Base-by-base conservation (phyloP, 2,329 filamentous ascomycete species). In the Nemania serpens region DNA sequence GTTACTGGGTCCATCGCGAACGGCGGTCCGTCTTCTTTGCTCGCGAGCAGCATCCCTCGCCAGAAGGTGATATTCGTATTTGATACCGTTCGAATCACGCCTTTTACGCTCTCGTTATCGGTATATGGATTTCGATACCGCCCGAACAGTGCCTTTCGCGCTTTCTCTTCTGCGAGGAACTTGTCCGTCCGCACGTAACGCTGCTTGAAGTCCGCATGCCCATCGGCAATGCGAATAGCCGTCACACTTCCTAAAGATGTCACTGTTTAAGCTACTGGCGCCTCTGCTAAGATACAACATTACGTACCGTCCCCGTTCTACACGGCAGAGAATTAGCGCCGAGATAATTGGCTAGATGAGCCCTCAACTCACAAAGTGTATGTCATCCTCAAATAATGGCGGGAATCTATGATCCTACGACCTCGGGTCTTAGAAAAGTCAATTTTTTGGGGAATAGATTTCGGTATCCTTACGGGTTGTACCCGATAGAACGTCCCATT, bases 51-150 rank as follows among this genome's bases (percentile, higher is more conserved):
- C 48, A 82, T 77, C 0, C 83, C 83, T 7, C 82, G 75, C 80
- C 82, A 87, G 66, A 82, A 84, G 1, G 83, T 75, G n/a, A 87
- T 74, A 58, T 88, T 87, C 1, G 84, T 87, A 64, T 88, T 87
- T 2, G 81, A 78, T 0, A 83, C 82, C 0, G 82, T 86, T 20
- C 83, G 75, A 42, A 86, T 82, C 5, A 84, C 79, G 1, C 82
- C 81, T 51, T 79, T 79, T 5, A 85, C 82, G 61, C 77, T 79
- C 70, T 84, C 82, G 52, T 81, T 81, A 67, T 85, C 82, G 7
- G 82, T 85, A 63, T 78, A 84, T 0, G 82, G 81, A 67, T 87
- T 87, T 17, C 84, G 75, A 63, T 87, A 87, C 43, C 79, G 75
- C 0, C 84, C 84, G 54, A 87, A 84, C 13, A 87, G 69, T 46